Percentiles rank a stretch among this genome's conserved stretches.
These are phyloP conservation scores for Trichophaea hybrida DNA, from an alignment of 2,329 filamentous ascomycete species.

Conservation along the genomic window DNA sequence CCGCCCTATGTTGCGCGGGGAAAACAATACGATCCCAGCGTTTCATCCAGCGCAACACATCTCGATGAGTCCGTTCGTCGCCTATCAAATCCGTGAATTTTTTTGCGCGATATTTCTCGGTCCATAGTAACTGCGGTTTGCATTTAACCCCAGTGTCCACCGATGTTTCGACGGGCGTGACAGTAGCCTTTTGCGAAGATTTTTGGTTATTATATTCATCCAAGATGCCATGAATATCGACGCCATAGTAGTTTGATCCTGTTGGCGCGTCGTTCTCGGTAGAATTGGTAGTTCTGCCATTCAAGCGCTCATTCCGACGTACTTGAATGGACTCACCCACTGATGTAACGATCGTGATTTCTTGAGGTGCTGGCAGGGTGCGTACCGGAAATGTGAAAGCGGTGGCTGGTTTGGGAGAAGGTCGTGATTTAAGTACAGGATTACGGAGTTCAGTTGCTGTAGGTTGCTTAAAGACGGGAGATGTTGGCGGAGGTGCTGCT, in stretches of 20 bases:
- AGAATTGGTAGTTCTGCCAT: conserved; percentile 47
- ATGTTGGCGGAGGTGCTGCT: neutral
- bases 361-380: conserved; percentile 48
- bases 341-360: conserved; percentile 25
- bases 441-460: neutral
- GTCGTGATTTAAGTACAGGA: neutral
- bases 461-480: neutral
- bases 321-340: too few species aligned
- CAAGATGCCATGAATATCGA: conserved; percentile 76
- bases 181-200: conserved; percentile 2
- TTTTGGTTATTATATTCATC: conserved; percentile 27
- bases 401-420: conserved; percentile 26
- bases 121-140: conserved; percentile 50
- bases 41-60: conserved; percentile 86
- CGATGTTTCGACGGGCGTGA: conserved; percentile 26
- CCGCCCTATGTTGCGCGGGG: conserved; percentile 40
- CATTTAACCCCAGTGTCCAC: conserved; percentile 17
- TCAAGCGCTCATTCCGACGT: too few species aligned
- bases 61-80: conserved; percentile 82
- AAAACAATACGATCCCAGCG: conserved; percentile 89
- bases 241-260: conserved; percentile 61
- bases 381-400: conserved; percentile 44
- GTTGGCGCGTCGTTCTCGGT: conserved; percentile 32
- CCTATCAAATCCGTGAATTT: conserved; percentile 89
- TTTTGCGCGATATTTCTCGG: conserved; percentile 87